A percentile compares a stretch with the other conserved stretches of the same genome.
Evolutionary conservation across 202 grass and related monocot species (phyloP).

Genomic region (Schoenoplectus tabernaemontani): DNA sequence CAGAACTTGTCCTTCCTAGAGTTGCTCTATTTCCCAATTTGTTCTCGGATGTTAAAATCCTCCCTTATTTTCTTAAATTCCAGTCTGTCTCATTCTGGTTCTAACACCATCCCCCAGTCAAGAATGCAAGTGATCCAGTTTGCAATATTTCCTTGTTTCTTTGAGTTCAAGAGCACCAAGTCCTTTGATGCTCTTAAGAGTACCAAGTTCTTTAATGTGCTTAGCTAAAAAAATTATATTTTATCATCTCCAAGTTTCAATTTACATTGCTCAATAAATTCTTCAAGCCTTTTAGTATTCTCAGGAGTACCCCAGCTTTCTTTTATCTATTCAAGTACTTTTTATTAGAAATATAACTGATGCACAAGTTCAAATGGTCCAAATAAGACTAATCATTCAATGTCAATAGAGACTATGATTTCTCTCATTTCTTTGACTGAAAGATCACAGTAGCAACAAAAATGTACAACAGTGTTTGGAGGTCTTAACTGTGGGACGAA

Average conservation of each 20-base stretch:
- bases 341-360: background rate
- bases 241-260: no score
- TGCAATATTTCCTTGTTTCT: background rate
- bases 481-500: background rate
- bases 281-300: no score
- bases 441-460: background rate
- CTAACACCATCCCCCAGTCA: background rate
- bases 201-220: no score
- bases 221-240: no score
- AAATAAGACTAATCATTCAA: background rate
- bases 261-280: no score
- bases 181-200: no score
- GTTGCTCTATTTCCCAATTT: background rate
- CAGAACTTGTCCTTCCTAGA: background rate
- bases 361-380: background rate
- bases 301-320: no score
- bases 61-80: background rate
- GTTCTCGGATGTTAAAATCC: background rate
- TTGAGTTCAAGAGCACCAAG: no score
- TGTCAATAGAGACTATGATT: background rate
- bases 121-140: background rate
- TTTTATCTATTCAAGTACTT: background rate
- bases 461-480: background rate
- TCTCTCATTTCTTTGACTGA: background rate
- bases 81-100: background rate